Base-by-base conservation (phyloP, 2,329 filamentous ascomycete genomes). In the Cytospora piceae region DNA sequence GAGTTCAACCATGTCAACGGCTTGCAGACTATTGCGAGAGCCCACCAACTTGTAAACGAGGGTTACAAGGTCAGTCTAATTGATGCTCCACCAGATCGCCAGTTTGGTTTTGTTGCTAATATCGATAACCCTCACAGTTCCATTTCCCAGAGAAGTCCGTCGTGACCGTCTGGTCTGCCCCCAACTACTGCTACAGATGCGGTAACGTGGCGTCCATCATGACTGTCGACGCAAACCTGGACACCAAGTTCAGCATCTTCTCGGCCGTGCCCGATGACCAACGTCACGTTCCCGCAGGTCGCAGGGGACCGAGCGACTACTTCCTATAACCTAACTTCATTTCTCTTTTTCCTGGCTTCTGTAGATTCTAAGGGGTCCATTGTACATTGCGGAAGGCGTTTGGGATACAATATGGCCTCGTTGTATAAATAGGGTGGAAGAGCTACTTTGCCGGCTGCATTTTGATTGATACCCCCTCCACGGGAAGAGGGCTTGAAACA, bases 1-100 rank as follows among this genome's bases (percentile, higher is more conserved):
- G 97, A 99, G 77, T 99, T 99, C 77, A 89, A 99, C 69, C 92
- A 97, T 74, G 94, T 99, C 73, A 99, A 99, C 77, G 92, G 90
- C 67, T 91, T 99, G 83, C 95, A 91, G 69, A 91, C 98, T 73
- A 99, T 99, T 74, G 86, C 97, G 32, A 90, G 95, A 58, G 95
- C 95, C n/a, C 95, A 99, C 78, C 95, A 99, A 79, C 85, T 99
- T 2, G 97, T 97, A 72, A 96, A 99, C 73, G 95, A 99, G 79
- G 95, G 95, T 4, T 99, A 96, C 79, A 97, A 99, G 84, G 92
- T 97, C 73, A 69, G 77, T 70, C 7, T 97, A 73, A 68, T 77
- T 70, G 6, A 9, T 15, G 27, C 20, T 46, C 20, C 51, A 20
- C 7, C 31, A 52, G 20, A 24, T 3, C 5, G 9, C 39, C 54